A percentile compares a stretch with the other conserved stretches of the same genome.
These are phyloP conservation scores for Penicillium odoratum DNA, from an alignment of 495 filamentous ascomycete species.

Conservation along the genomic window DNA sequence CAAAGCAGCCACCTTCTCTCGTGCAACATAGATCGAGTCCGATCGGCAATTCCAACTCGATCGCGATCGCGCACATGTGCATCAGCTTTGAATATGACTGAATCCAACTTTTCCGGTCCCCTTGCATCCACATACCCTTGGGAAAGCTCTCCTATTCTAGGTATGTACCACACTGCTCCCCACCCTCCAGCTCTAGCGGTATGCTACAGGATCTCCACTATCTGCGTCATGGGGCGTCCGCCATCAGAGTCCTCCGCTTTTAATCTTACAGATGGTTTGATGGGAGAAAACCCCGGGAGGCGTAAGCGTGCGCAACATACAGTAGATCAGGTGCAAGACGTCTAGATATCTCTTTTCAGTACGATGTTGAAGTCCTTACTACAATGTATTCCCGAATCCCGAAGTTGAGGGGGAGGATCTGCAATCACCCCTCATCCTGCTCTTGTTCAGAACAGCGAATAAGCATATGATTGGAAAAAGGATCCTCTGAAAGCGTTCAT, in stretches of 20 bases:
- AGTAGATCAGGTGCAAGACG: background rate
- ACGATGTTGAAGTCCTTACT: background rate
- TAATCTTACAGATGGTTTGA: slow-evolving; percentile 14
- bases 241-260: slow-evolving; percentile 15
- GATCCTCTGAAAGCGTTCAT: background rate
- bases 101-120: slow-evolving; percentile 18
- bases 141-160: slow-evolving; percentile 1
- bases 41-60: slow-evolving; percentile 20
- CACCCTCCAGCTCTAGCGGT: slow-evolving; percentile 11
- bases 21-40: slow-evolving; percentile 18
- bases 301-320: background rate
- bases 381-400: background rate
- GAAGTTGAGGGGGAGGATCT: slow-evolving; percentile 2
- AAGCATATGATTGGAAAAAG: slow-evolving; percentile 2
- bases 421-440: slow-evolving; percentile 5
- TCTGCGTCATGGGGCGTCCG: slow-evolving; percentile 28
- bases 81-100: slow-evolving; percentile 19
- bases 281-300: slow-evolving; percentile 15
- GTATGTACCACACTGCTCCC: background rate
- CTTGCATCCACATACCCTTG: slow-evolving; percentile 26
- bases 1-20: background rate
- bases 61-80: slow-evolving; percentile 19
- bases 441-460: background rate
- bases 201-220: slow-evolving; percentile 20
- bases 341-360: slow-evolving; percentile 1